Base-by-base conservation (phyloP, 495 filamentous ascomycete genomes). In the Podospora didyma region DNA sequence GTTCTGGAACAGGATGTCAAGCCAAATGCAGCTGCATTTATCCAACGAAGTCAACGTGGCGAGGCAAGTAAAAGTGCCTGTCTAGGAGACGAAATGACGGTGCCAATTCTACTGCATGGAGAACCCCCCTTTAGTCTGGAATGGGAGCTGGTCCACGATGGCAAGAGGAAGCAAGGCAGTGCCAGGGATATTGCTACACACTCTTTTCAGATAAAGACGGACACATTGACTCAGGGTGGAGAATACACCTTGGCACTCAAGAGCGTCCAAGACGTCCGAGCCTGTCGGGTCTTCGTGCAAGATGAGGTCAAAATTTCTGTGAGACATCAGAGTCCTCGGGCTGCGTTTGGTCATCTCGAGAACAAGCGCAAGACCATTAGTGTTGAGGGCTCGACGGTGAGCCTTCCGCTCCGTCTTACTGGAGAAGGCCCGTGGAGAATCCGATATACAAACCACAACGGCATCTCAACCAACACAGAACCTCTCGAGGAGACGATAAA, bases 91-190 rank as follows among this genome's bases (percentile, higher is more conserved):
- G 79, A 85, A 23, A 82, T 90, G 5, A 79, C 82, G 22, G 82
- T 92, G 20, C 80, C 88, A 42, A 81, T 97, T 39, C 69, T 76
- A 53, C 81, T 97, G 45, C 73, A 85, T 50, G 94, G 95, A 31
- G 90, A 96, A 57, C 75, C 82, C 19, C 94, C 94, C 0, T 96
- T 90, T 78, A 87, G 75, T n/a, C 68, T 98, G 7, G 90, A 96
- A 61, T 98, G 96, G 73, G 94, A 97, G 66, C 73, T 97, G 26
- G 80, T 96, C n/a, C 89, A 97, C 67, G 86, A 88, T 57, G 91
- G 92, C 34, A 96, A 89, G 73, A 82, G 90, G 49, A 84, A 79
- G 22, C 86, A 88, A 46, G 76, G 86, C 57, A 80, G 79, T 21
- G 75, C 84, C n/a, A 75, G 82, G 7, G 80, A 75, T 46, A 87